phyloP scores from a whole-genome alignment of 768 basidiomycete species.

The Leccinum barrowsii region DNA sequence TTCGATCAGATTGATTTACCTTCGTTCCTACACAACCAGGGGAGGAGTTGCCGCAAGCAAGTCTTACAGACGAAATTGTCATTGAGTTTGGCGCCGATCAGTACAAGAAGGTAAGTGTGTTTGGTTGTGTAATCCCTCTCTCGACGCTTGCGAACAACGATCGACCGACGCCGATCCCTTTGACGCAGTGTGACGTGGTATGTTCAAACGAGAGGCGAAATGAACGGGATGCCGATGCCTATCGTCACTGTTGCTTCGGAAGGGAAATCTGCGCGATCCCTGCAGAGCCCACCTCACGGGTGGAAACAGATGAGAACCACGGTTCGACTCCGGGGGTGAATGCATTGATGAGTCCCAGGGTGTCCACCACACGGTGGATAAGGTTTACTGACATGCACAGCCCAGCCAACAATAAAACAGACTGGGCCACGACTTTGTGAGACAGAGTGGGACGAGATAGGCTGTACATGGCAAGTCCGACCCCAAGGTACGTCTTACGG shows the following conservation, averaged over 20 bases:
- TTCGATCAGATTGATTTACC: constrained; percentile 22
- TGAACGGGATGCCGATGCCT: constrained; percentile 2
- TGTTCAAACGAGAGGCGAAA: constrained; percentile 9
- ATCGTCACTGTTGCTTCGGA: neutral
- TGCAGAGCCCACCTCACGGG: neutral
- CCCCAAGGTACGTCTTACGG: constrained; percentile 3
- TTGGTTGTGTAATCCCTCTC: constrained; percentile 1
- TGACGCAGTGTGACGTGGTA: neutral
- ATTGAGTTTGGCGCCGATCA: constrained; percentile 11
- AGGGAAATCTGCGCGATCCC: neutral
- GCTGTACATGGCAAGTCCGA: constrained; percentile 15
- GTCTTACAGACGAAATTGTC: constrained; percentile 5
- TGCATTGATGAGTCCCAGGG: neutral
- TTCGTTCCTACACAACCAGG: constrained; percentile 16
- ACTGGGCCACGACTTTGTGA: constrained; percentile 9
- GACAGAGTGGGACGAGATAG: constrained; percentile 1
- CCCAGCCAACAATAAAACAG: constrained; percentile 18
- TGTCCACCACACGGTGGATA: constrained; percentile 6
- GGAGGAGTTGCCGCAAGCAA: neutral
- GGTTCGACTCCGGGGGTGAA: neutral
- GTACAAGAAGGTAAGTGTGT: constrained; percentile 4
- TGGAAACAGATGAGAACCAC: neutral
- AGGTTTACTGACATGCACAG: constrained; percentile 20
- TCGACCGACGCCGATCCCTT: constrained; percentile 15
- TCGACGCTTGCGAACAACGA: constrained; percentile 2